phyloP scores from a whole-genome alignment of 768 basidiomycete genomes.

The Cystofilobasidium bisporidii region DNA sequence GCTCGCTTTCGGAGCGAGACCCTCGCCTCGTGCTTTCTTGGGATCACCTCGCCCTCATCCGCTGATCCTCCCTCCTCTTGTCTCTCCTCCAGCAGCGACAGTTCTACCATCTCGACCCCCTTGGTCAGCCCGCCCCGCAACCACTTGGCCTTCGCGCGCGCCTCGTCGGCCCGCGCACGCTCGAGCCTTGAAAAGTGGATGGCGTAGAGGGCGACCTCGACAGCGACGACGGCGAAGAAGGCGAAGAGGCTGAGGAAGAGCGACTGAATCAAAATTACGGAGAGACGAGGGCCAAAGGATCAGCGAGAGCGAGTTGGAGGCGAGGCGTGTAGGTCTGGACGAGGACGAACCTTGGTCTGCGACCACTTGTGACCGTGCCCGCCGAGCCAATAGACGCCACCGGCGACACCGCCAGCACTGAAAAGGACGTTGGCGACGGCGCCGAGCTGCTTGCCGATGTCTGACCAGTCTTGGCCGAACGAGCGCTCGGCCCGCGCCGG shows the following conservation, averaged over 20 bases:
- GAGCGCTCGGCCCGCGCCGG: background rate
- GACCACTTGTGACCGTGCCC: slow-evolving; percentile 16
- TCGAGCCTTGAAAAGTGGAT: slow-evolving; percentile 23
- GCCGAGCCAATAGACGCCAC: slow-evolving; percentile 26
- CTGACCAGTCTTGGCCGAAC: slow-evolving; percentile 76
- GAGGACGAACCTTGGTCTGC: slow-evolving; percentile 14
- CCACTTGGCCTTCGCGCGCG: slow-evolving; percentile 11
- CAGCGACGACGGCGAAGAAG: slow-evolving; percentile 19
- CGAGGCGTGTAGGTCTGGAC: too few relatives aligned
- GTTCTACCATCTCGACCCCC: background rate
- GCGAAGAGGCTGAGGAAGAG: slow-evolving; percentile 21
- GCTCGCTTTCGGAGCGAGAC: background rate
- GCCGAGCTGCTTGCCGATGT: slow-evolving; percentile 55
- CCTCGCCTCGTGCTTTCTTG: slow-evolving; percentile 20
- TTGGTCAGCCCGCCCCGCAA: slow-evolving; percentile 10
- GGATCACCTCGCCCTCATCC: slow-evolving; percentile 13
- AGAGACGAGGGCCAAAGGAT: background rate
- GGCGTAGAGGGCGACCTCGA: slow-evolving; percentile 26
- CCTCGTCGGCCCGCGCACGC: background rate
- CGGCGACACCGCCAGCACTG: slow-evolving; percentile 32
- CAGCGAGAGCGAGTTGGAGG: background rate
- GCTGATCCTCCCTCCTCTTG: background rate
- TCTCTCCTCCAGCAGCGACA: background rate
- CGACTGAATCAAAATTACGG: background rate
- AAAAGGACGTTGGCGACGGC: slow-evolving; percentile 41